Evolutionary conservation across 805 yeast genomes (phyloP).

Genomic region (Candida oleophila): DNA sequence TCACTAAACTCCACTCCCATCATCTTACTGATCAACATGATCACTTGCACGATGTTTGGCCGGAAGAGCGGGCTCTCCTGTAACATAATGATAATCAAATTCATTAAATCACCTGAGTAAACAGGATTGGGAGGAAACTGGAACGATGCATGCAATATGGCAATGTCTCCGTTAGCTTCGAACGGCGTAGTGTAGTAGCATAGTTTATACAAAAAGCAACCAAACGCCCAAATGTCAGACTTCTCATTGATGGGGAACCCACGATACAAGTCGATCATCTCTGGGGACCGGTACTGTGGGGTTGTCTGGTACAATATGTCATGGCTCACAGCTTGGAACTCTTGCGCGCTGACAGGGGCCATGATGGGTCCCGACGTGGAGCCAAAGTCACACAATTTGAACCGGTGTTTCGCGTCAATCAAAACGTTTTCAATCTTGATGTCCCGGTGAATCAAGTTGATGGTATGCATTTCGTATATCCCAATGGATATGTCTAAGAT

Average conservation of each 20-base stretch:
- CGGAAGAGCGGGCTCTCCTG: constrained; percentile 80
- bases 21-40: constrained; percentile 60
- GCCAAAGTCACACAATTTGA: constrained; percentile 92
- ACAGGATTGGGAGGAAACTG: constrained; percentile 70
- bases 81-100: constrained; percentile 73
- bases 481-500: constrained; percentile 81
- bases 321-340: constrained; percentile 72
- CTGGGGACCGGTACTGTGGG: constrained; percentile 94
- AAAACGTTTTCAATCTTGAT: constrained; percentile 92
- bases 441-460: constrained; percentile 84
- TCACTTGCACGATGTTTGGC: constrained; percentile 84
- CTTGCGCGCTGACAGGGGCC: constrained; percentile 74
- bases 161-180: constrained; percentile 83
- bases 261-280: constrained; percentile 86
- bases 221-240: constrained; percentile 96
- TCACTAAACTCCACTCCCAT: constrained; percentile 32
- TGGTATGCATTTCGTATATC: constrained; percentile 79
- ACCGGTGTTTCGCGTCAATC: constrained; percentile 65
- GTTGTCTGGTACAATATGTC: constrained; percentile 91
- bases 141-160: constrained; percentile 80
- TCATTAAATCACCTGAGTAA: constrained; percentile 70
- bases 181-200: constrained; percentile 95
- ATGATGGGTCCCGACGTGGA: constrained; percentile 69
- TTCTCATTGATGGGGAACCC: constrained; percentile 87
- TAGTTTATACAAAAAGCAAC: constrained; percentile 84